Conservation (phyloP, 2,329 filamentous ascomycete species). For the Tympanopsis confertula region DNA sequence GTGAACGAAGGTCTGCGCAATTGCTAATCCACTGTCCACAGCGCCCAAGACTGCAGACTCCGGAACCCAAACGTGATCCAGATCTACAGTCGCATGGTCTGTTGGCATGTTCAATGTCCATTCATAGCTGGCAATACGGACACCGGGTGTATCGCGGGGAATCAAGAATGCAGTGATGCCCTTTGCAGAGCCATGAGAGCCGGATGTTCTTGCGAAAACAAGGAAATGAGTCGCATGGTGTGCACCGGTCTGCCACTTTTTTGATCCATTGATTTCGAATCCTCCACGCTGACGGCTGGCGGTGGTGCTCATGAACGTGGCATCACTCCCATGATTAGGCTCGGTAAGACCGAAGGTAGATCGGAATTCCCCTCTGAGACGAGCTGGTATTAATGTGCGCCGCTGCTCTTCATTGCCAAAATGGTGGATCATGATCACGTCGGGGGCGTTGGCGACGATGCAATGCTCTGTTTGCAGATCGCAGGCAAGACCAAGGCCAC, state of each 20-base stretch:
- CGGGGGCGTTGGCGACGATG: constrained; percentile 50
- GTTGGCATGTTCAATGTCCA: constrained; percentile 60
- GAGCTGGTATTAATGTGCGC: constrained; percentile 35
- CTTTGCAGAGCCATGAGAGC: constrained; percentile 34
- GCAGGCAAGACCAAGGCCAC: constrained; percentile 46
- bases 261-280: constrained; percentile 42
- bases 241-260: constrained; percentile 57
- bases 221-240: constrained; percentile 50
- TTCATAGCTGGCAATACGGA: constrained; percentile 44
- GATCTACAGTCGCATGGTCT: constrained; percentile 47
- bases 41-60: constrained; percentile 36
- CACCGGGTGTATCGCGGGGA: constrained; percentile 34
- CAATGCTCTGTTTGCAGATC: constrained; percentile 54
- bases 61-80: constrained; percentile 45
- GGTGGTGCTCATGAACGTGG: constrained; percentile 47
- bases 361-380: constrained; percentile 38
- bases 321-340: constrained; percentile 49
- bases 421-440: constrained; percentile 48
- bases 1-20: constrained; percentile 55
- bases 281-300: constrained; percentile 32
- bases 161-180: constrained; percentile 53
- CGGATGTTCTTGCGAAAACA: constrained; percentile 41
- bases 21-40: constrained; percentile 39
- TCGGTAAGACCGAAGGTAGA: constrained; percentile 53
- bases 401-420: constrained; percentile 45